Base-by-base conservation (phyloP, 225 moss, liverwort and hornwort species). In the Sphagnum contortum region DNA sequence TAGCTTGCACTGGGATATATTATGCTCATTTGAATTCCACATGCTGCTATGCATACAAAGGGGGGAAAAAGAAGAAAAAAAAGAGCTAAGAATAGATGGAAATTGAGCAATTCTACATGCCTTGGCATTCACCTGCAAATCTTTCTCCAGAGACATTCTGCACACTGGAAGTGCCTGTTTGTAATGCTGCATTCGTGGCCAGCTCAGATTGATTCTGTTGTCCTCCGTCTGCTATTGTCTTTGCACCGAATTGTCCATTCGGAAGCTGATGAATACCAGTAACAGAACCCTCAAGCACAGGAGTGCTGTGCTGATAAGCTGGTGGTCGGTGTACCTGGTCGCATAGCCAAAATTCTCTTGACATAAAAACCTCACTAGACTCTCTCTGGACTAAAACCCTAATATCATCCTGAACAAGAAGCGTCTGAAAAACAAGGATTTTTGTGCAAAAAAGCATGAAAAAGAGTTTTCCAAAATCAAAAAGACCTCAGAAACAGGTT, bases 181-280 rank as follows among this genome's bases (percentile, higher is more conserved):
- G 59, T 48, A 75, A 64, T 44, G 66, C 46, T 10, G 79, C 55
- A 71, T 69, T 79, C 50, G 76, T 71, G 49, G 70, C 76, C 57
- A 82, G 64, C 71, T 82, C 48, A 62, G 62, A 60, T 51, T 72
- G 75, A 6, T 73, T 59, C 55, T 48, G 65, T 55, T 69, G 70
- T 66, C 60, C 57, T 52, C 7, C 62, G 59, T 66, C 69, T 64
- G 47, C 61, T 8, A 50, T 60, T 44, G 12, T 51, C 65, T 45
- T 83, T 2, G 71, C 49, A 61, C 75, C 73, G 58, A 76, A 79
- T 64, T 69, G 76, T 61, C 82, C 82, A 79, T 79, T 83, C 49
- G 82, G 66, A 64, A 76, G 79, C 50, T 76, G 76, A 67, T 68
- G 58, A 45, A 78, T 75, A 73, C 75, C 66, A 52, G 68, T 71